Percentiles rank a stretch among this genome's conserved stretches.
phyloP scores from a whole-genome alignment of 208 protist species.

The Angomonas deanei region DNA sequence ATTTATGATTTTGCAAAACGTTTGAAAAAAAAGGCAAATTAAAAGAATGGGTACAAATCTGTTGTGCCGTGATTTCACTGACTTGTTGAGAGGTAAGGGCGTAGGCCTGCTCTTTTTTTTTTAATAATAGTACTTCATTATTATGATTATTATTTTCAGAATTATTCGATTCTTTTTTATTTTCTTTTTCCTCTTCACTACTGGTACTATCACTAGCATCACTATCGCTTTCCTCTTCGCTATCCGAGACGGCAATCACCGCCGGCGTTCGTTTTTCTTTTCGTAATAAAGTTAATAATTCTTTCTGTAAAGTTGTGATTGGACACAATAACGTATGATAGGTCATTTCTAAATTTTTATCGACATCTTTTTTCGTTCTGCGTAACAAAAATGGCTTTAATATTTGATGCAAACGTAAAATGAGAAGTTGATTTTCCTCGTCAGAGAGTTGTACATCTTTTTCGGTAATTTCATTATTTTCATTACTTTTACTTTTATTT shows the following conservation, averaged over 20 bases:
- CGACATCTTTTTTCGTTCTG: conserved; percentile 93
- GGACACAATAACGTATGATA: conserved; percentile 39
- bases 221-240: neutral
- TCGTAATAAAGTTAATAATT: conserved; percentile 62
- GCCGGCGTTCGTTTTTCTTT: conserved; percentile 19
- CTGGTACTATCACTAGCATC: neutral
- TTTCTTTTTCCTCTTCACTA: conserved; percentile 5
- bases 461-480: neutral
- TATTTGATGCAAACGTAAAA: conserved; percentile 91
- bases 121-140: too few species aligned
- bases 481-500: neutral
- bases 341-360: conserved; percentile 89
- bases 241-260: neutral
- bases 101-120: conserved; percentile 5
- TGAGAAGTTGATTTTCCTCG: conserved; percentile 55
- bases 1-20: neutral
- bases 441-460: conserved; percentile 35
- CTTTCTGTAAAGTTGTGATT: conserved; percentile 44
- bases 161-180: conserved; percentile 12
- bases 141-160: neutral
- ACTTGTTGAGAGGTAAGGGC: conserved; percentile 25
- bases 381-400: conserved; percentile 94
- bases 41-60: conserved; percentile 59
- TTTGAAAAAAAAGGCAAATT: conserved; percentile 28
- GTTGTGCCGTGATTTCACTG: conserved; percentile 44